phyloP scores from a whole-genome alignment of 345 rosid species.

The Syzygium aromaticum region DNA sequence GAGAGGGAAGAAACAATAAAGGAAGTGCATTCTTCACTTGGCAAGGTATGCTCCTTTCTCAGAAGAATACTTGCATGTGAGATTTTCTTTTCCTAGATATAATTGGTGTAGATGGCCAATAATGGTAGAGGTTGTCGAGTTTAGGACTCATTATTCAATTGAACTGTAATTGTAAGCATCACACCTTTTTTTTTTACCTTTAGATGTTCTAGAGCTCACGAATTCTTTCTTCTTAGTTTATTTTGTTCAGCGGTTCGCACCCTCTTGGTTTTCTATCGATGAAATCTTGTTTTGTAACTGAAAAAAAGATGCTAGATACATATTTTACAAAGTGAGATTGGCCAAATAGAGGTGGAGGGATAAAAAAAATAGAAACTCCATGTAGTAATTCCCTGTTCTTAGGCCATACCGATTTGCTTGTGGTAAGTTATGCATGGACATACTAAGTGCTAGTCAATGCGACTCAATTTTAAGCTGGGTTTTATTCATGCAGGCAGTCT shows the following conservation, averaged over 20 bases:
- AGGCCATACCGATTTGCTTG: background rate
- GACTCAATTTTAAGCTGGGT: background rate
- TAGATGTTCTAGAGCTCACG: background rate
- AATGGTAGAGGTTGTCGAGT: background rate
- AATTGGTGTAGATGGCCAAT: background rate
- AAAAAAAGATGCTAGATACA: background rate
- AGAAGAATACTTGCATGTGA: background rate
- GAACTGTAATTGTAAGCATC: background rate
- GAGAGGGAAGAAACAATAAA: constrained; percentile 45
- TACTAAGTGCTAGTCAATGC: background rate
- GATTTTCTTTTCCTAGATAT: background rate
- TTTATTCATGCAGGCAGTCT: background rate
- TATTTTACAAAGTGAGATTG: background rate
- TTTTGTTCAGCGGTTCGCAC: background rate
- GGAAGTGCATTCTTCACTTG: constrained; percentile 77
- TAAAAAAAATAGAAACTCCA: background rate
- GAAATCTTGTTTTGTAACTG: background rate
- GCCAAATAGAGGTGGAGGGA: background rate
- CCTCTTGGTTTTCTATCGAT: background rate
- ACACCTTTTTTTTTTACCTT: background rate
- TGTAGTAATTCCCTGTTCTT: background rate
- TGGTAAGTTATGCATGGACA: background rate
- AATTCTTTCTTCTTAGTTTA: background rate
- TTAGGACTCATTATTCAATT: background rate
- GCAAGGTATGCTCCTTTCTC: constrained; percentile 37